Evolutionary conservation across 2,329 filamentous ascomycete species (phyloP), one percentile per base, ranked within the genome.

Genomic region (Aspergillus puulaauensis): DNA sequence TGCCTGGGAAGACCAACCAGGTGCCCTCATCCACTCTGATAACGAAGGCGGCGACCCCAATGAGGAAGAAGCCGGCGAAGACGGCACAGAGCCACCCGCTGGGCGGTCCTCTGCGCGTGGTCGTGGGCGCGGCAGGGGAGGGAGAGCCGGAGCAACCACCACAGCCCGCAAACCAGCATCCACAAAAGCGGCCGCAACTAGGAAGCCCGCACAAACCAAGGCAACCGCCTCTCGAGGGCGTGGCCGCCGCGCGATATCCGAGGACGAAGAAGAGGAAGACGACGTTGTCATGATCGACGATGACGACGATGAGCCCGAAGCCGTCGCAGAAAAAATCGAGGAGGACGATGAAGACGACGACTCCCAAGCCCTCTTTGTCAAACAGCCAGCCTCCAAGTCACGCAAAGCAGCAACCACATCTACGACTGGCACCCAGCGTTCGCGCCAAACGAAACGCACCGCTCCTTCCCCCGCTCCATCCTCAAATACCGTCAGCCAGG

Each of bases 1-100:
- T 0, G 82, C 83, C 51, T 98, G 93, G 93, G 89, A 89, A 59
- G 89, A 95, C 48, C 86, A 91, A 58, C 85, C 90, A 0, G 87
- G 84, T 7, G 90, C 88, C 1, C 73, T 86, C 5, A 80, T 86
- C 45, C 76, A 76, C 57, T 78, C 78, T 3, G 80, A 83, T n/a
- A 71, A 79, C 19, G 76, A 82, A 59, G 77, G 79, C 19, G 82
- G 79, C 15, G 79, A 78, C 14, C 71, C 69, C 12, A 66, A 69
- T n/a, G 77, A 76, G 37, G 79, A 77, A 37, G 77, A 79, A 33
- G 78, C 79, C 15, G 69, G 75, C 14, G 77, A 82, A 57, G 77
- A 81, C 47, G 81, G 79, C 24, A 76, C 76, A 2, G 68, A 70
- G 53, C 63, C 64, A 58, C 50, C 63, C 61, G 63, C 61, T 54